Conservation (phyloP, 768 basidiomycete species). For the Termitomyces sp. region DNA sequence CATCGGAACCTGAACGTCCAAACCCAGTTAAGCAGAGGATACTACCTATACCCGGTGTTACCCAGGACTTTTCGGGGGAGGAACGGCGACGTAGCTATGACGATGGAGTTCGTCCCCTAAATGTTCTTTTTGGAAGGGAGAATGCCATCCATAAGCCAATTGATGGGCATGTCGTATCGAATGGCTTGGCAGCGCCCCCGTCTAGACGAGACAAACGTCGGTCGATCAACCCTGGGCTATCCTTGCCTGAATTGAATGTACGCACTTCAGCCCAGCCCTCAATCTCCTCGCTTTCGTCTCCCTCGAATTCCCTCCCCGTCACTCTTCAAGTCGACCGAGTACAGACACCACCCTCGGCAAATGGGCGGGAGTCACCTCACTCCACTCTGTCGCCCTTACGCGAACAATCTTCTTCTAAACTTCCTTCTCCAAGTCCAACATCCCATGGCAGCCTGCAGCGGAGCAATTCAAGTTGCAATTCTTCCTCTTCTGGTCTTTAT, state of each 20-base stretch:
- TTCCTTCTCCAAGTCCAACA: conserved; percentile 21
- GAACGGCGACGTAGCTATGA: conserved; percentile 39
- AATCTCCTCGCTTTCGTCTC: conserved; percentile 26
- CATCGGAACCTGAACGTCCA: conserved; percentile 8
- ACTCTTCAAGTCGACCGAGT: conserved; percentile 19
- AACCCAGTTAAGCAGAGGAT: conserved; percentile 34
- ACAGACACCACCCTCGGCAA: conserved; percentile 20
- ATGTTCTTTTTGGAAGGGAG: conserved; percentile 29
- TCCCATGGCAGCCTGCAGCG: conserved; percentile 26
- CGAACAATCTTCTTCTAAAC: conserved; percentile 21
- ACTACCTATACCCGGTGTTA: conserved; percentile 29
- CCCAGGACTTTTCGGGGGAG: conserved; percentile 15
- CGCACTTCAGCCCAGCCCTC: conserved; percentile 15
- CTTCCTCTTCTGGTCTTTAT: conserved; percentile 17
- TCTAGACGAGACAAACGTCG: conserved; percentile 39
- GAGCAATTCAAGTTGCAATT: conserved; percentile 19
- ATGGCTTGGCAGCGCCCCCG: conserved; percentile 29
- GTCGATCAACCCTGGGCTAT: conserved; percentile 44
- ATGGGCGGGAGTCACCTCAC: conserved; percentile 20
- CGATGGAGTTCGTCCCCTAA: conserved; percentile 38
- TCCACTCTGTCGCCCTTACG: conserved; percentile 24
- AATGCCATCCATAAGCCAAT: conserved; percentile 12
- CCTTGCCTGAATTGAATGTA: conserved; percentile 28
- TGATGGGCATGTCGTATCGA: conserved; percentile 16
- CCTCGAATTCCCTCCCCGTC: conserved; percentile 22